phyloP scores from a whole-genome alignment of 495 filamentous ascomycete genomes.

The Baudoinia panamericana region DNA sequence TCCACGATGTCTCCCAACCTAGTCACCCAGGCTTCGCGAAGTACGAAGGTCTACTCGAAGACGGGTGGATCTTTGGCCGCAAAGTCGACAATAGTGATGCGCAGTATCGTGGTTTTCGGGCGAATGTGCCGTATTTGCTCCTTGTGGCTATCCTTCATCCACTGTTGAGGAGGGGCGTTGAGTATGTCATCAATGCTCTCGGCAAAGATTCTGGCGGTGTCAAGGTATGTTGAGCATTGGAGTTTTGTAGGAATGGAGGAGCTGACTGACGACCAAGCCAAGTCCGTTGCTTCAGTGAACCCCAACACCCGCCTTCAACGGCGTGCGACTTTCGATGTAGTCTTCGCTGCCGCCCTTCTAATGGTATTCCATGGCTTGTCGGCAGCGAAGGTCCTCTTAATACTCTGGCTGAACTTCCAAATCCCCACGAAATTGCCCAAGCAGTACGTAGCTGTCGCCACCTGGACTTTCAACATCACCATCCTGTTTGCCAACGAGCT shows the following conservation, averaged over 20 bases:
- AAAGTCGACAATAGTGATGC: constrained; percentile 85
- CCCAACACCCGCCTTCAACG: constrained; percentile 58
- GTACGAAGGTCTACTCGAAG: constrained; percentile 55
- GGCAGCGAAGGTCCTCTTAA: constrained; percentile 62
- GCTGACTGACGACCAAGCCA: constrained; percentile 23
- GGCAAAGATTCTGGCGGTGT: too few species aligned
- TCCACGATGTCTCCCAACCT: constrained; percentile 73
- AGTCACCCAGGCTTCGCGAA: constrained; percentile 68
- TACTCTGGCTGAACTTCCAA: constrained; percentile 69
- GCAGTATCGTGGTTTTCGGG: constrained; percentile 77
- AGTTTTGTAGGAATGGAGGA: too few species aligned
- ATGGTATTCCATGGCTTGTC: constrained; percentile 73
- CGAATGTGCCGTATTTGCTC: constrained; percentile 71
- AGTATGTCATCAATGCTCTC: too few species aligned
- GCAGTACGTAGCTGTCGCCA: constrained; percentile 54
- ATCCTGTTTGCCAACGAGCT: constrained; percentile 86
- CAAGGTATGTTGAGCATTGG: too few species aligned
- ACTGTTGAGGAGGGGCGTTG: constrained; percentile 59
- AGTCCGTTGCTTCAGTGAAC: constrained; percentile 12
- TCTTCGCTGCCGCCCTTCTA: constrained; percentile 70
- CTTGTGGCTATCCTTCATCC: constrained; percentile 63
- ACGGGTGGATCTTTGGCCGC: constrained; percentile 90
- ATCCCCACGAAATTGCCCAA: constrained; percentile 58
- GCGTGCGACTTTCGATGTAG: constrained; percentile 70
- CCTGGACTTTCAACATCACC: constrained; percentile 86